phyloP scores from a whole-genome alignment of 345 rosid species.

The Moringa oleifera region DNA sequence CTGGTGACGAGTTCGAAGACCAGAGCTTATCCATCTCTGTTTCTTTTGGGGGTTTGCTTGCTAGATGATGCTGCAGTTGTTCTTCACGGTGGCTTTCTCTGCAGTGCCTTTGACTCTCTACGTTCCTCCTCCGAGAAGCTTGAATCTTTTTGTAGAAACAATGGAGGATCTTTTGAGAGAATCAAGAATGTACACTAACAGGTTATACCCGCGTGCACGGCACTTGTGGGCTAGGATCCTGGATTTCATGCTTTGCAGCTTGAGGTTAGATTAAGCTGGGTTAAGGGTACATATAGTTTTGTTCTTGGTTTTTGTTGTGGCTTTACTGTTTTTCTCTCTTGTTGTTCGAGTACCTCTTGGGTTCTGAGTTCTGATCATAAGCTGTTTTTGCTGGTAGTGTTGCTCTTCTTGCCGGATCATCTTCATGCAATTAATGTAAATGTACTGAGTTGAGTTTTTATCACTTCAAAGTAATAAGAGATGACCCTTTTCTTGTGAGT shows the following conservation, averaged over 20 bases:
- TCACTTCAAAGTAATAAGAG: too few relatives aligned
- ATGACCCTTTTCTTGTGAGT: too few relatives aligned
- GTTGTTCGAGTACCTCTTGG: neutral
- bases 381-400: too few relatives aligned
- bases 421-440: neutral
- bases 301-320: neutral
- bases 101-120: conserved; percentile 84
- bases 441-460: too few relatives aligned
- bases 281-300: neutral
- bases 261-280: conserved; percentile 22
- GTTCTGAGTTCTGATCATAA: too few relatives aligned
- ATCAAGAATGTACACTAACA: conserved; percentile 44
- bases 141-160: conserved; percentile 64
- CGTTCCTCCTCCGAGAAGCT: conserved; percentile 77
- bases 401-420: too few relatives aligned
- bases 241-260: conserved; percentile 58
- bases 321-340: neutral
- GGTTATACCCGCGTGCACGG: conserved; percentile 66
- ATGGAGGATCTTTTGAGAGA: conserved; percentile 61
- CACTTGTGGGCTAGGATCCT: conserved; percentile 62
- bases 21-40: too few relatives aligned
- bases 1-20: too few relatives aligned
- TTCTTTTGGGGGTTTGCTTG: neutral
- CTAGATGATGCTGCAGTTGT: conserved; percentile 49
- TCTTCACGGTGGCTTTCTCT: conserved; percentile 84